Evolutionary conservation across 2,329 filamentous ascomycete genomes (phyloP).

Genomic region (Paecilomyces formosus): DNA sequence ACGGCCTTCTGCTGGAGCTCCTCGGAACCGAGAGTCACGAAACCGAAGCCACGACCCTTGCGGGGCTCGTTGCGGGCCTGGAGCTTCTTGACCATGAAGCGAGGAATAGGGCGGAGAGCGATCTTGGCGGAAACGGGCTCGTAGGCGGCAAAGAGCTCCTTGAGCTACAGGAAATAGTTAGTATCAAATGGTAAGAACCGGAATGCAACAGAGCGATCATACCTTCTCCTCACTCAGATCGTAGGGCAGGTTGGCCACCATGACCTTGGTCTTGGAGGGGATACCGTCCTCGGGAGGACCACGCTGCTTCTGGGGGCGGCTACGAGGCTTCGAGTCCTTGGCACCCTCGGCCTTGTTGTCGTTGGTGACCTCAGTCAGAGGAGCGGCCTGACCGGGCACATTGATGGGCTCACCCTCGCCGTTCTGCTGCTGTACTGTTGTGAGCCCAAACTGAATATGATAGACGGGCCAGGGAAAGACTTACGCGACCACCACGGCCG

Average conservation of each 20-base stretch:
- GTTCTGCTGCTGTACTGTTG: conserved; percentile 11
- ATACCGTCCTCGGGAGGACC: conserved; percentile 96
- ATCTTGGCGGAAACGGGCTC: conserved; percentile 95
- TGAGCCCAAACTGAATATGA: background rate
- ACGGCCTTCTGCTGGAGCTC: conserved; percentile 97
- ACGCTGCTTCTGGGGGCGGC: conserved; percentile 66
- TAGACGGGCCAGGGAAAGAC: conserved; percentile 35
- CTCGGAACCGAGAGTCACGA: conserved; percentile 92
- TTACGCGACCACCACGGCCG: conserved; percentile 60
- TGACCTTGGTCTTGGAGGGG: conserved; percentile 99
- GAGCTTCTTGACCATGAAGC: conserved; percentile 99
- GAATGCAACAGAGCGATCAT: conserved; percentile 21
- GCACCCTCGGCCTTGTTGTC: conserved; percentile 34
- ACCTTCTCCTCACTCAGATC: conserved; percentile 97
- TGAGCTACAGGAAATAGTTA: conserved; percentile 57
- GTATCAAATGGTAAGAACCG: conserved; percentile 3
- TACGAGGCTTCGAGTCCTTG: conserved; percentile 37
- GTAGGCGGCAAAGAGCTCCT: conserved; percentile 93
- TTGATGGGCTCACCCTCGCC: conserved; percentile 37
- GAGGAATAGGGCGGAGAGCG: conserved; percentile 92
- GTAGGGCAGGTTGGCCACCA: conserved; percentile 98
- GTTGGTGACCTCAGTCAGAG: conserved; percentile 54
- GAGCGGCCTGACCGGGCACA: conserved; percentile 39
- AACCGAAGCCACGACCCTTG: conserved; percentile 98
- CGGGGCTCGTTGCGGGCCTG: conserved; percentile 95